Evolutionary conservation across 129 eudicot genomes (phyloP).

Genomic region (Solidago caesia): DNA sequence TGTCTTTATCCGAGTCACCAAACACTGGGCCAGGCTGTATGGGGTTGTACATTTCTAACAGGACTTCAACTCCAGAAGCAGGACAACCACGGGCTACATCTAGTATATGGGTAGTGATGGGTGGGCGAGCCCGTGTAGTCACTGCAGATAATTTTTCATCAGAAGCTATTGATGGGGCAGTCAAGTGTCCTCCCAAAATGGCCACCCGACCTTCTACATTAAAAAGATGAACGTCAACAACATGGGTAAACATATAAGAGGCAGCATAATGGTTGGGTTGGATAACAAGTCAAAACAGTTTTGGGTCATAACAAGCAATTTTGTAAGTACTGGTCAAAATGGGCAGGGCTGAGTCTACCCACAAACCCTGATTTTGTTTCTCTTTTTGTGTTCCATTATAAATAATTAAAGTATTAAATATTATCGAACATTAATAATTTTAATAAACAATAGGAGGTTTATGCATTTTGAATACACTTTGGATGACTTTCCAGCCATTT

Average conservation of each 20-base stretch:
- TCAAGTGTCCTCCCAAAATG: slow-evolving; percentile 71
- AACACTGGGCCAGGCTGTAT: slow-evolving; percentile 45
- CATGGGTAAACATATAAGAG: slow-evolving; percentile 11
- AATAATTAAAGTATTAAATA: background rate
- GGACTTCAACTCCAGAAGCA: slow-evolving; percentile 72
- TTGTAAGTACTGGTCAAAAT: no score
- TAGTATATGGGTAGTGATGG: slow-evolving; percentile 89
- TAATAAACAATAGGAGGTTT: no score
- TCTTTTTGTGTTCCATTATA: background rate
- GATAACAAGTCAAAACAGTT: background rate
- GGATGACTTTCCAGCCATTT: no score
- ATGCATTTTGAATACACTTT: no score
- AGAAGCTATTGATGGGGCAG: slow-evolving; percentile 36
- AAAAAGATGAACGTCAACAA: slow-evolving; percentile 28
- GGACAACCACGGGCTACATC: slow-evolving; percentile 77
- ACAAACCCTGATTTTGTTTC: background rate
- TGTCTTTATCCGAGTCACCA: slow-evolving; percentile 38
- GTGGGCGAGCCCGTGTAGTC: slow-evolving; percentile 71
- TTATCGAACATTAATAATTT: no score
- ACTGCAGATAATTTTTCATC: slow-evolving; percentile 26
- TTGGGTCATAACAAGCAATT: background rate
- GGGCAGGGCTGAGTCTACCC: background rate
- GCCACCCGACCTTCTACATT: slow-evolving; percentile 89
- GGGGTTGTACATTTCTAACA: slow-evolving; percentile 51
- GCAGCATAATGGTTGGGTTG: background rate